A percentile compares a stretch with the other conserved stretches of the same genome.
phyloP scores from a whole-genome alignment of 805 yeast species.

The Pichia occidentalis region DNA sequence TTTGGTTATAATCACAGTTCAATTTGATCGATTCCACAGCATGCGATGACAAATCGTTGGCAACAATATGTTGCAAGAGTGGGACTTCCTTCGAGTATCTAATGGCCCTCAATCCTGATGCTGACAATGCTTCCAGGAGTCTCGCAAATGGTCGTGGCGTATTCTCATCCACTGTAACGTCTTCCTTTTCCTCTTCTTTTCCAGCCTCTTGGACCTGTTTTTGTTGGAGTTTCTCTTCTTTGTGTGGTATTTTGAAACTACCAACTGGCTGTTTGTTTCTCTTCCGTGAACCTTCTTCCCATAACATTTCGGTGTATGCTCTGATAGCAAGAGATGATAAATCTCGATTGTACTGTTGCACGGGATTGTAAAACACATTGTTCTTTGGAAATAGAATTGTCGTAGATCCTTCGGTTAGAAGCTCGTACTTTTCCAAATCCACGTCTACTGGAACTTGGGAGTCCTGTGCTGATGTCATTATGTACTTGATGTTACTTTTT shows the following conservation, averaged over 20 bases:
- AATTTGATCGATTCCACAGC: slow-evolving; percentile 78
- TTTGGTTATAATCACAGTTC: slow-evolving; percentile 63
- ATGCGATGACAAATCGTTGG: slow-evolving; percentile 80
- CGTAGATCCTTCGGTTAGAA: slow-evolving; percentile 72
- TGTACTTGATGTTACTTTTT: too few relatives aligned
- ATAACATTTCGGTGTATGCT: slow-evolving; percentile 72
- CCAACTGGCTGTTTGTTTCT: slow-evolving; percentile 21
- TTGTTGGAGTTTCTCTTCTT: slow-evolving; percentile 16
- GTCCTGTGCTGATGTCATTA: too few relatives aligned
- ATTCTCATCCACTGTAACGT: slow-evolving; percentile 3
- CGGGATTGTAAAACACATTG: slow-evolving; percentile 91
- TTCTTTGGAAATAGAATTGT: slow-evolving; percentile 74
- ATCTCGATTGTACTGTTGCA: slow-evolving; percentile 95
- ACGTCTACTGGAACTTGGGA: slow-evolving; percentile 5
- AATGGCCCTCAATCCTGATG: slow-evolving; percentile 91
- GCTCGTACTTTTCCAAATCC: slow-evolving; percentile 24
- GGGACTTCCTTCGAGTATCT: slow-evolving; percentile 92
- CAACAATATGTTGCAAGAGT: slow-evolving; percentile 61
- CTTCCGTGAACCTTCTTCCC: slow-evolving; percentile 31
- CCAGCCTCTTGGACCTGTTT: slow-evolving; percentile 6
- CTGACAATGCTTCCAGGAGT: slow-evolving; percentile 85
- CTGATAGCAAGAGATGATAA: slow-evolving; percentile 75
- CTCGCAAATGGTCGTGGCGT: slow-evolving; percentile 43
- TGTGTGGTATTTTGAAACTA: slow-evolving; percentile 14
- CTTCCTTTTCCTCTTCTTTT: slow-evolving; percentile 8